Percentiles rank a stretch among this genome's conserved stretches.
Conservation (phyloP, 345 rosid species). For the Rhodamnia argentea region DNA sequence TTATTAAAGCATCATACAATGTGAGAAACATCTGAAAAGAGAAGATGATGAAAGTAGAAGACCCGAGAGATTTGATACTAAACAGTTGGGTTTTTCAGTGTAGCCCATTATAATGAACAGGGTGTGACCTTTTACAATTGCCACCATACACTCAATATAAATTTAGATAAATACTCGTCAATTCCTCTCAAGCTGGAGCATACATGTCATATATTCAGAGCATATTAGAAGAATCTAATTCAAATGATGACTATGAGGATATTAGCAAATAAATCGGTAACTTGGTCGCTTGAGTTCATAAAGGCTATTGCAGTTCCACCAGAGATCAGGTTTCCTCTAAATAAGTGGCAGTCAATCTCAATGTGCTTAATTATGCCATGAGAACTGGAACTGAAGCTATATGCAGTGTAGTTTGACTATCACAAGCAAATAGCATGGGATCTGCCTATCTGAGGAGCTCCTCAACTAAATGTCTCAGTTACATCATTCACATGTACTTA, state of each 20-base stretch:
- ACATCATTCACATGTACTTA: background rate
- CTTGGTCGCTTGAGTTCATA: background rate
- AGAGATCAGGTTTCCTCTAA: background rate
- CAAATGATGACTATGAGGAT: background rate
- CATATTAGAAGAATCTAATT: background rate
- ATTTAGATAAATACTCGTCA: background rate
- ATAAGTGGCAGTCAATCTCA: background rate
- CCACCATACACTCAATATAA: background rate
- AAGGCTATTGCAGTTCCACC: background rate
- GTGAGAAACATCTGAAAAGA: background rate
- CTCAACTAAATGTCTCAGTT: background rate
- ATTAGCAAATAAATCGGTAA: background rate
- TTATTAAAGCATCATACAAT: background rate
- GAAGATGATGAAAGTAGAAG: background rate
- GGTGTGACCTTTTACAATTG: background rate
- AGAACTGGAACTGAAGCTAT: background rate
- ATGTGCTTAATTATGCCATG: background rate
- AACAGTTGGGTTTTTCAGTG: background rate
- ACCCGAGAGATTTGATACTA: background rate
- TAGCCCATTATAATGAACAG: background rate
- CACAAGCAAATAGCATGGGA: background rate
- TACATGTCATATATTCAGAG: background rate
- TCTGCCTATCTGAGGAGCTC: background rate
- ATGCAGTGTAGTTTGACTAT: background rate
- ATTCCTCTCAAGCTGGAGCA: background rate